Evolutionary conservation across 805 yeast species (phyloP), one percentile per base, ranked within the genome.

Genomic region (Lipomyces starkeyi): DNA sequence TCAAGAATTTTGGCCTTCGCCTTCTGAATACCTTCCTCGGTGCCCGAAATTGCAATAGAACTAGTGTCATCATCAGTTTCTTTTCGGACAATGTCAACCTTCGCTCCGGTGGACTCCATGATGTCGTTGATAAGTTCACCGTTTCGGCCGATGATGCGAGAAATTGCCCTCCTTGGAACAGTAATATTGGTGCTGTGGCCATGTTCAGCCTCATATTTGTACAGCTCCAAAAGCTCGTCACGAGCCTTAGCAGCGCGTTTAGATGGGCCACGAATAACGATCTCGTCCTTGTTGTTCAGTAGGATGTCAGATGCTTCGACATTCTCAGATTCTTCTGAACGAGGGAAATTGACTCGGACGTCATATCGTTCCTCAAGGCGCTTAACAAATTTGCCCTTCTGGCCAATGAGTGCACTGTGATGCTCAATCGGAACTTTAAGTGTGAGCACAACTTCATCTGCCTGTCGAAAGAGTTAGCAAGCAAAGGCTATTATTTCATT

Each of bases 311-410:
- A 60, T 59, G 65, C 61, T 34, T 61, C 68, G 7, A 53, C 71
- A 6, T 58, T 61, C 27, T 53, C 68, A 22, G 59, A 37, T 22
- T 67, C 68, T 1, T 63, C 63, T 54, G 80, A 76, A 70, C 84
- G 79, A 47, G 97, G 96, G 83, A 95, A 92, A 74, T 86, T 83
- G 74, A 95, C 90, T 70, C 83, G 83, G 54, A 94, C 98, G 70
- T 85, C 86, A 82, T 95, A 94, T 79, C 91, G 92, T 66, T 91
- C 93, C 78, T 90, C 94, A 77, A 95, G 84, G 78, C 97, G 89
- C 76, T 88, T 88, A 73, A 91, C 91, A 77, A 91, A 90, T 67
- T 85, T 81, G 75, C 97, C 97, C 73, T 85, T 86, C 25, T 90
- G 85, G 57, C 99, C 99, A 79, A 92, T 91, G 76, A 95, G 80